phyloP scores from a whole-genome alignment of 1,284 basidiomycete genomes.

The Ceratobasidium sp. region DNA sequence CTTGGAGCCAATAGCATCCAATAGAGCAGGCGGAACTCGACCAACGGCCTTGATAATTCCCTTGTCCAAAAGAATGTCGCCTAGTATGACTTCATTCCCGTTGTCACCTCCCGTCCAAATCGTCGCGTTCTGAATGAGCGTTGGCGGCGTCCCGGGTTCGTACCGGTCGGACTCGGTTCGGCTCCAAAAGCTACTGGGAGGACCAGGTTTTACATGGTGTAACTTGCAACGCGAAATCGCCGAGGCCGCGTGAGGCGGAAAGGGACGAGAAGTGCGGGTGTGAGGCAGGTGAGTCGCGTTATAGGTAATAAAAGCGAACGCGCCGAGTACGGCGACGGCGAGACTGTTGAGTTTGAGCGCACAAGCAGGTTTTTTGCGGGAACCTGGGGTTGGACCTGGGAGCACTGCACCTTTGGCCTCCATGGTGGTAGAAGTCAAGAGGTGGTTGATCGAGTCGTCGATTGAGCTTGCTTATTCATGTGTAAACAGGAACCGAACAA shows the following conservation, averaged over 20 bases:
- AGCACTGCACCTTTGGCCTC: constrained; percentile 22
- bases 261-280: constrained; percentile 47
- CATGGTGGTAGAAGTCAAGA: constrained; percentile 8
- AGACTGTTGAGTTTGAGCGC: constrained; percentile 11
- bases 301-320: constrained; percentile 12
- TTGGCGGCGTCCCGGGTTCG: constrained; percentile 73
- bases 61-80: constrained; percentile 59
- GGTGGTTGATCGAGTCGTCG: neutral
- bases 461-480: no score
- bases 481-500: no score
- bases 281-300: constrained; percentile 19
- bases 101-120: constrained; percentile 83
- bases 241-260: constrained; percentile 53
- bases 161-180: constrained; percentile 79
- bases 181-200: constrained; percentile 64
- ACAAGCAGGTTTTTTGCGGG: neutral
- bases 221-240: constrained; percentile 50
- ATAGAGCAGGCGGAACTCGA: constrained; percentile 47
- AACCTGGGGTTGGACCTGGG: neutral
- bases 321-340: constrained; percentile 14
- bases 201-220: constrained; percentile 58
- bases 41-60: constrained; percentile 61
- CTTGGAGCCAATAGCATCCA: constrained; percentile 49
- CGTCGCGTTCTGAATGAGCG: constrained; percentile 81
- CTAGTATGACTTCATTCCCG: constrained; percentile 69